These are phyloP conservation scores for Cornus suecica DNA, from an alignment of 148 eudicot species.

Conservation along the genomic window DNA sequence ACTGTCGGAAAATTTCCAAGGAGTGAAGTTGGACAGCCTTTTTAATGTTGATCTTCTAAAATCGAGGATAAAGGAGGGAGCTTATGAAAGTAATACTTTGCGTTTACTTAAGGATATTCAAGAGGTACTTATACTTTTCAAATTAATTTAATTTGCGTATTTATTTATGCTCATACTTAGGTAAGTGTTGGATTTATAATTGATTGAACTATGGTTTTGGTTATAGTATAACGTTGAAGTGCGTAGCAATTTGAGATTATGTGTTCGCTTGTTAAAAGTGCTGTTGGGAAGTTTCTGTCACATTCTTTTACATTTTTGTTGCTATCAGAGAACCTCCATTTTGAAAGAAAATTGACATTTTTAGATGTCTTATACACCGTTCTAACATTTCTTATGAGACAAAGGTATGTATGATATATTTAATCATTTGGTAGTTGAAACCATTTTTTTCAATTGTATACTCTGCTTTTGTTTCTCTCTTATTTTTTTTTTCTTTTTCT, in stretches of 20 bases:
- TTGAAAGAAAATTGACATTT: background rate
- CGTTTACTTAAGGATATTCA: conserved; percentile 71
- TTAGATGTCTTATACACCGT: no score
- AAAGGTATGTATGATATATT: no score
- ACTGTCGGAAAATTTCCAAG: conserved; percentile 29
- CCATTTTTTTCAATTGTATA: no score
- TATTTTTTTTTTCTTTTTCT: no score
- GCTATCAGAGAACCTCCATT: background rate
- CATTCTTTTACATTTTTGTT: background rate
- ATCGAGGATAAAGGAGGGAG: conserved; percentile 67
- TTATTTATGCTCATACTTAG: background rate
- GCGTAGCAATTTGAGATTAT: no score
- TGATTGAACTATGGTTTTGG: background rate
- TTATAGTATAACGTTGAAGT: background rate
- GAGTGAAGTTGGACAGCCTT: conserved; percentile 39
- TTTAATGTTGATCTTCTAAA: conserved; percentile 47
- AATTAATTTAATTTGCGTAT: background rate
- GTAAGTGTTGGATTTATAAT: background rate
- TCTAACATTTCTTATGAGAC: no score
- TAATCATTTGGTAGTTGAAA: no score
- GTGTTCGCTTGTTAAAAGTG: background rate
- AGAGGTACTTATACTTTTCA: conserved; percentile 42
- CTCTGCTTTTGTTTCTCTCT: no score
- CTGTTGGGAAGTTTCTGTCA: background rate
- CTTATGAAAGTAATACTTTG: conserved; percentile 60